Evolutionary conservation across 2,329 filamentous ascomycete genomes (phyloP), one percentile per base, ranked within the genome.

Genomic region (Trichoderma asperellum): DNA sequence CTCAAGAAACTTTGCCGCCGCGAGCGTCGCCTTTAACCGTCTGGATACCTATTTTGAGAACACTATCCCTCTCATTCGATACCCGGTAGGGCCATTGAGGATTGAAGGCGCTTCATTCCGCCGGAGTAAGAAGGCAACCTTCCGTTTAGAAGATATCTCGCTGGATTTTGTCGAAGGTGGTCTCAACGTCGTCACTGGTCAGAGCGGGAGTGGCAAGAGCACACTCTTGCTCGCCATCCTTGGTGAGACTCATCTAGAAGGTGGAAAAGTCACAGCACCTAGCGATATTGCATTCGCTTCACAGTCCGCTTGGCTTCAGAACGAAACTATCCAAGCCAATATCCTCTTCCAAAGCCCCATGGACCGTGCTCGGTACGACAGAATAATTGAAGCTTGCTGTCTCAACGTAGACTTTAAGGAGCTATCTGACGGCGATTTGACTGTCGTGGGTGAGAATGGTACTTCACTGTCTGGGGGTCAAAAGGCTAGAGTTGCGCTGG

Each of bases 301-400:
- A 1, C 87, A 88, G 70, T 84, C 84, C 2, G 78, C 86, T 0
- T 88, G 86, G 86, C 77, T 88, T 5, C 86, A 87, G 73, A 88
- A 87, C 67, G 85, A 85, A 37, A 86, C 84, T 0, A 82, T 88
- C 53, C 81, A 81, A 55, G 82, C 85, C 55, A 88, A 88, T 63
- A 84, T 88, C 55, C 73, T 87, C 2, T 88, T 88, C 71, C 83
- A 85, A 18, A 83, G 81, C 43, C 73, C 79, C 8, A 84, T 86
- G 73, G 86, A 88, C 69, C 77, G 82, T 70, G 72, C 74, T n/a
- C 82, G 86, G 24, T 90, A 90, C 73, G 80, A 85, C 52, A 79
- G 80, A 34, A 83, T 89, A 0, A 78, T 90, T 24, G 80, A 86
- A 59, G 87, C 87, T 12, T 88, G 86, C 72, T 86, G 85, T 16